These are phyloP conservation scores for Mortierella claussenii DNA, from an alignment of 192 early-diverging fungal species.

Conservation along the genomic window DNA sequence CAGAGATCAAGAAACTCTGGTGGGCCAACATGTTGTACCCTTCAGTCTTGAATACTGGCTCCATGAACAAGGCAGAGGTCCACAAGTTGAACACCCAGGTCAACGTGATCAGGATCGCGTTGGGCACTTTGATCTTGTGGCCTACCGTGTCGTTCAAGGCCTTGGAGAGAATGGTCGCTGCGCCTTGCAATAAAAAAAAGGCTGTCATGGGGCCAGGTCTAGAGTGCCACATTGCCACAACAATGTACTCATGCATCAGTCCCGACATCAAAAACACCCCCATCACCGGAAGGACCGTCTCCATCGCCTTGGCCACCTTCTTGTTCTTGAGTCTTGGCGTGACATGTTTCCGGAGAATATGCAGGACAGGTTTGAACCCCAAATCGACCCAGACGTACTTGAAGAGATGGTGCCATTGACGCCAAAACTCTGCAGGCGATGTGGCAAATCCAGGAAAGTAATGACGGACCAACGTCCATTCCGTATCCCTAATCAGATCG, in stretches of 20 bases:
- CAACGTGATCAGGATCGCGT: conserved; percentile 27
- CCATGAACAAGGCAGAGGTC: conserved; percentile 34
- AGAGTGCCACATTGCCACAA: conserved; percentile 30
- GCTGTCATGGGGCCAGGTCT: conserved; percentile 30
- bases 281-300: conserved; percentile 37
- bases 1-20: conserved; percentile 26
- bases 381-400: conserved; percentile 49
- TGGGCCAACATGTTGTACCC: conserved; percentile 33
- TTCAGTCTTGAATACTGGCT: conserved; percentile 34
- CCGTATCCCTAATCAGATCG: conserved; percentile 35
- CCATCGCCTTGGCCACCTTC: conserved; percentile 3
- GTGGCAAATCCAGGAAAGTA: conserved; percentile 51
- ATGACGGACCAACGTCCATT: conserved; percentile 44
- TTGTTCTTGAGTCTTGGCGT: conserved; percentile 4
- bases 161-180: conserved; percentile 40
- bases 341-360: conserved; percentile 37
- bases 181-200: conserved; percentile 46
- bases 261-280: conserved; percentile 52
- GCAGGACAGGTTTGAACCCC: conserved; percentile 31
- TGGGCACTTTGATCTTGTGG: conserved; percentile 22
- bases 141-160: conserved; percentile 23
- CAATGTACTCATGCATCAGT: conserved; percentile 47
- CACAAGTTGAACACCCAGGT: conserved; percentile 43
- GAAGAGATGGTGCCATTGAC: conserved; percentile 50
- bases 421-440: conserved; percentile 43